phyloP scores from a whole-genome alignment of 1,139 yeast species.

The Schizosaccharomyces versatilis region DNA sequence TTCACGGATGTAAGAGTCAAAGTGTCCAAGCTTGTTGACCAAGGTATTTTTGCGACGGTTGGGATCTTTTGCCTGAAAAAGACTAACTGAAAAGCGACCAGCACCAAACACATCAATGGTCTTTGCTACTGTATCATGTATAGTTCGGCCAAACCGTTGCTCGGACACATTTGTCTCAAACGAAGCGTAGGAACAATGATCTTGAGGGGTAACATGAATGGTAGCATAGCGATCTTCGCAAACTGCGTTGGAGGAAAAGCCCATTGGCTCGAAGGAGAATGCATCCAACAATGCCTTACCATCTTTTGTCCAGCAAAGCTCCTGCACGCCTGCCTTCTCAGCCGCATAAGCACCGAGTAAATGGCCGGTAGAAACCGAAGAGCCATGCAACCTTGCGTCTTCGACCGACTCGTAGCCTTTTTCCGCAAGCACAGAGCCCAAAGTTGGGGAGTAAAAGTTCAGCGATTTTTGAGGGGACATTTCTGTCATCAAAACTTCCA shows the following conservation, averaged over 20 bases:
- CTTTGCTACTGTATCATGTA: slow-evolving; percentile 18
- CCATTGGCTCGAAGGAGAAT: slow-evolving; percentile 88
- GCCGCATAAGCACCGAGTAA: slow-evolving; percentile 49
- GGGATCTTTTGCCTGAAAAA: slow-evolving; percentile 26
- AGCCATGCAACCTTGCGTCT: slow-evolving; percentile 8
- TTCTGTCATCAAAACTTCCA: slow-evolving; percentile 83
- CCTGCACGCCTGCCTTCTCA: slow-evolving; percentile 29
- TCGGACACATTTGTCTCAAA: slow-evolving; percentile 75
- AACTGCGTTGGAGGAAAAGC: slow-evolving; percentile 71
- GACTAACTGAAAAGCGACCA: slow-evolving; percentile 51
- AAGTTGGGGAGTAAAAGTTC: slow-evolving; percentile 35
- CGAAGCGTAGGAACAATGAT: slow-evolving; percentile 87
- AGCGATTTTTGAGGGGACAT: slow-evolving; percentile 37
- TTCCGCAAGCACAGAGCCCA: slow-evolving; percentile 11
- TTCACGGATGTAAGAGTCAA: slow-evolving; percentile 33
- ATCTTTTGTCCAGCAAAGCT: slow-evolving; percentile 19
- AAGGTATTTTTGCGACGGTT: slow-evolving; percentile 10
- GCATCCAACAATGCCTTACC: slow-evolving; percentile 37
- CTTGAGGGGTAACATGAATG: slow-evolving; percentile 82
- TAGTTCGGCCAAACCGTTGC: slow-evolving; percentile 16
- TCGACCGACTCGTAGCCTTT: slow-evolving; percentile 6
- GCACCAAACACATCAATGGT: slow-evolving; percentile 53
- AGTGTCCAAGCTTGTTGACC: slow-evolving; percentile 4
- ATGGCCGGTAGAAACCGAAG: slow-evolving; percentile 46
- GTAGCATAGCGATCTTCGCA: slow-evolving; percentile 47